Evolutionary conservation across 2,329 filamentous ascomycete species (phyloP), one percentile per base, ranked within the genome.

Genomic region (Aureobasidium sp.): DNA sequence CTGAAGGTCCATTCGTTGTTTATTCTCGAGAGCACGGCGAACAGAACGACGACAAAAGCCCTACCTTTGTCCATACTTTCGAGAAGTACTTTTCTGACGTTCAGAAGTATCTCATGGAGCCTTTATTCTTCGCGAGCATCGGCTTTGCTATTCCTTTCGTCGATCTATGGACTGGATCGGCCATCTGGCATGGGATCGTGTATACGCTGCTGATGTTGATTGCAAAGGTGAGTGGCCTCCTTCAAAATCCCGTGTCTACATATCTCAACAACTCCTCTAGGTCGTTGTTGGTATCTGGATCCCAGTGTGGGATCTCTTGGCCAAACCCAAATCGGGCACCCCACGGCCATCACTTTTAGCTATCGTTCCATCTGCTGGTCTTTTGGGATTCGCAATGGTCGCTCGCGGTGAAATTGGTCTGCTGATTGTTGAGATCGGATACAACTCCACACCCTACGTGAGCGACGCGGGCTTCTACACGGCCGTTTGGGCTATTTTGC

Each of bases 31-130:
- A 71, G 37, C 66, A 71, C 47, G 70, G 69, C 36, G 71, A 71
- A 61, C 64, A 65, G 32, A 57, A 66, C 24, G 67, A 68, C 34
- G 44, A 69, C 63, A 71, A 70, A 51, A 68, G 66, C 24, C 69
- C 69, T 1, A 71, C 68, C 0, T 72, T 71, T 20, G 69, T 72
- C 5, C 69, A 71, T 36, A 72, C 69, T 0, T 72, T 71, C 41
- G 69, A 72, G 52, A 67, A 65, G 60, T 83, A 12, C 71, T 81
- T 20, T 77, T 79, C 2, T 61, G 84, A 10, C 63, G 79, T 12
- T 76, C 82, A 5, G 80, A 79, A 4, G 41, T 71, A 70, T 46
- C 63, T 72, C 13, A 63, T 71, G n/a, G 67, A 65, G 52, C 70
- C 70, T 8, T 61, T 71, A 15, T 72, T 71, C 66, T 72, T 72